Conservation (phyloP, 805 yeast species). For the Lipomyces oligophaga region DNA sequence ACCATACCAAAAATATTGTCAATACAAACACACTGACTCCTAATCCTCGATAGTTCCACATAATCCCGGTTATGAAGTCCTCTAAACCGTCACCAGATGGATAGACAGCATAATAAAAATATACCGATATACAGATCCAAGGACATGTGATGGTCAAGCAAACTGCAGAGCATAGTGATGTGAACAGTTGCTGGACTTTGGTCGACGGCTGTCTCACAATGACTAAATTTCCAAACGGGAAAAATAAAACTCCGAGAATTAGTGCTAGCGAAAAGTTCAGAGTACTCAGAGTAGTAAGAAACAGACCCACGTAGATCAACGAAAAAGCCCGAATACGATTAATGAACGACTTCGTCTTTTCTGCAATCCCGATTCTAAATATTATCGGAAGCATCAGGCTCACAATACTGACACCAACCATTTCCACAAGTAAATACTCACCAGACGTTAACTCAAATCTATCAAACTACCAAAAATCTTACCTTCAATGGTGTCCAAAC, state of each 20-base stretch:
- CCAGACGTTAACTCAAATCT: background rate
- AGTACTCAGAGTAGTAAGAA: slow-evolving; percentile 68
- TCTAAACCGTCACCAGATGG: slow-evolving; percentile 2
- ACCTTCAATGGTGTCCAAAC: slow-evolving; percentile 11
- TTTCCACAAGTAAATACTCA: background rate
- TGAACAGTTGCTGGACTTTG: background rate
- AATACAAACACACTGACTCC: slow-evolving; percentile 82
- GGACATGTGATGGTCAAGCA: slow-evolving; percentile 45
- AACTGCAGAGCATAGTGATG: slow-evolving; percentile 29
- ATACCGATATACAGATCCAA: slow-evolving; percentile 39
- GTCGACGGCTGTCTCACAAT: slow-evolving; percentile 23
- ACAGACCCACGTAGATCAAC: slow-evolving; percentile 48
- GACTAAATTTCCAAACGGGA: slow-evolving; percentile 61
- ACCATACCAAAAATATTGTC: slow-evolving; percentile 52
- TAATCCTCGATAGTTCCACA: slow-evolving; percentile 61
- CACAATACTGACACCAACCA: background rate
- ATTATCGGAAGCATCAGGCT: background rate
- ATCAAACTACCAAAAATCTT: background rate
- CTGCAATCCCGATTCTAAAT: background rate
- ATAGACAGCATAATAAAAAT: slow-evolving; percentile 36
- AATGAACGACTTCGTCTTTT: slow-evolving; percentile 8
- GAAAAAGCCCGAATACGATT: slow-evolving; percentile 14
- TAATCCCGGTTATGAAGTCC: slow-evolving; percentile 34
- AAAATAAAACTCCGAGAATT: slow-evolving; percentile 60
- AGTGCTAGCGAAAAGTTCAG: slow-evolving; percentile 82